Base-by-base conservation (phyloP, 345 rosid genomes). In the Eucalyptus urophylla region DNA sequence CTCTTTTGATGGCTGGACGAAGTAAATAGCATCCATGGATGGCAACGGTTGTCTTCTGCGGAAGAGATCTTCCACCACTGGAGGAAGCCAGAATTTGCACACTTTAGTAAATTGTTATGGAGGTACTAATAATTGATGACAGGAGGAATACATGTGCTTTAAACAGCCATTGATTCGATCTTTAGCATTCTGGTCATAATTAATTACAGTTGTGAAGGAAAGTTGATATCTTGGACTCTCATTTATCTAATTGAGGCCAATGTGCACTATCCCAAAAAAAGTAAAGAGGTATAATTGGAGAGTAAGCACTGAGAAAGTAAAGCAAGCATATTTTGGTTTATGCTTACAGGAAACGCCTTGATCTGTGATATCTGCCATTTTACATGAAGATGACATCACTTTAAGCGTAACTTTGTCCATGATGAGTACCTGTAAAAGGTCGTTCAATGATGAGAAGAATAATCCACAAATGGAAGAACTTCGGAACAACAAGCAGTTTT, bases 1-100 rank as follows among this genome's bases (percentile, higher is more conserved):
- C 89, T 97, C 99, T 94, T 96, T 97, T 86, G 96, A 88, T 88
- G 99, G 99, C 92, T 97, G 99, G 85, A 97, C 93, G 87, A 95
- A 97, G 90, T 97, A 97, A 92, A 97, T 89, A 49, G 96, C 99
- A 89, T 97, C 99, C 99, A 97, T 94, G 89, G 98, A 92, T 25
- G 94, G 97, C 90, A 97, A 89, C 22, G 99, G 99, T 91, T 96
- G 94, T 93, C 99, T 94, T 93, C 99, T 94, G 91, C 94, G 95
- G 91, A 96, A 97, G 67, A 97, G 98, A 86, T 96, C 99, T 94
- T 97, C 99, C 86, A 97, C 99, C 99, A 96, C 99, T 96, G 94
- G 90, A 91, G 88, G 51, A 85, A 88, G 87, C 62, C 44, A 88
- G 83, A 76, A 76, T 37, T 9, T 80, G 53, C 87, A 83, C 88